These are phyloP conservation scores for Aspergillus melleus DNA, from an alignment of 2,329 filamentous ascomycete species.

Conservation along the genomic window DNA sequence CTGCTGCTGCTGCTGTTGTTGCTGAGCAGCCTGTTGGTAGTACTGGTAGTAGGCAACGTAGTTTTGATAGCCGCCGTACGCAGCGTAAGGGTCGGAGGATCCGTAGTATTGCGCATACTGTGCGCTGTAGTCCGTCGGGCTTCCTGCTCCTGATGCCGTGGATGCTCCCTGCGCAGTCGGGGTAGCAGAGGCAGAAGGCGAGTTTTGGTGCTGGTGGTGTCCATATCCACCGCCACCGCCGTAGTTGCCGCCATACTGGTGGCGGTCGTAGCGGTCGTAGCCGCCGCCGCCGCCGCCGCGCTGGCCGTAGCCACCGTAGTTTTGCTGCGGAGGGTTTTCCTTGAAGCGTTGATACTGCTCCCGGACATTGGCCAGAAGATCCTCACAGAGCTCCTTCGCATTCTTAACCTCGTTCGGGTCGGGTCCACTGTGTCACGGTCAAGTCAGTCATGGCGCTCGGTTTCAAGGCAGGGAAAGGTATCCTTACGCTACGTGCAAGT, in stretches of 20 bases:
- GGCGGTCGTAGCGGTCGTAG: slow-evolving; percentile 42
- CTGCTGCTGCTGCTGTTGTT: slow-evolving; percentile 44
- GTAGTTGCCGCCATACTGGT: slow-evolving; percentile 44
- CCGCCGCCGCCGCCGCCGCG: slow-evolving; percentile 40
- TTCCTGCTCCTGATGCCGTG: slow-evolving; percentile 25
- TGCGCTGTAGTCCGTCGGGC: slow-evolving; percentile 67
- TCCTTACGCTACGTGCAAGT: slow-evolving; percentile 81
- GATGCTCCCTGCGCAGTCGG: slow-evolving; percentile 46
- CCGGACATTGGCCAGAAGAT: slow-evolving; percentile 81
- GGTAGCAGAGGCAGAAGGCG: slow-evolving; percentile 46
- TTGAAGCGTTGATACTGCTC: slow-evolving; percentile 92
- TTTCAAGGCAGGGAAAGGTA: background rate
- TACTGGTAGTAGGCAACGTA: slow-evolving; percentile 64
- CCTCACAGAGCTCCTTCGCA: slow-evolving; percentile 85
- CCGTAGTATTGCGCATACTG: slow-evolving; percentile 83
- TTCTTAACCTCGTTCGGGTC: slow-evolving; percentile 81
- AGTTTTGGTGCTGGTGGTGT: slow-evolving; percentile 38
- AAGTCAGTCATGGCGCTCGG: slow-evolving; percentile 32
- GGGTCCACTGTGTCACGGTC: slow-evolving; percentile 64
- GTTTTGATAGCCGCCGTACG: slow-evolving; percentile 85
- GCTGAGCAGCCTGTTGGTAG: slow-evolving; percentile 65
- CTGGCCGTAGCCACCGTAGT: slow-evolving; percentile 60
- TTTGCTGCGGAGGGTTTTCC: slow-evolving; percentile 68
- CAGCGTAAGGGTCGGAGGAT: slow-evolving; percentile 78
- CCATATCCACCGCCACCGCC: slow-evolving; percentile 41